Conservation (phyloP, 179 eudicot genomes). For the Gypsophila paniculata region DNA sequence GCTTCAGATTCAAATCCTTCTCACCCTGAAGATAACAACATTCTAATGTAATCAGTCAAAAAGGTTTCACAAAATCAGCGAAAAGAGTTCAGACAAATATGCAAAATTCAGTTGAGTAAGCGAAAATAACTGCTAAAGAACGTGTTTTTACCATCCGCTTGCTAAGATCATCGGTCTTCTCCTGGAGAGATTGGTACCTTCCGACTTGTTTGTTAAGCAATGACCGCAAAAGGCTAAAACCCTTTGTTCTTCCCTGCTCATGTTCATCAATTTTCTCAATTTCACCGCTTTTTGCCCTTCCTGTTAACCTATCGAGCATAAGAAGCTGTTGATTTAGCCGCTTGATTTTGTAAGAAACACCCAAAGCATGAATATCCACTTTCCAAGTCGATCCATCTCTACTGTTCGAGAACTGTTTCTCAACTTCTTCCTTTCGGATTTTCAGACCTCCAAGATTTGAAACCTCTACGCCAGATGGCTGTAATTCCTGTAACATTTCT, state of each 20-base stretch:
- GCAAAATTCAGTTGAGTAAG: background rate
- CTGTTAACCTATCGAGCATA: slow-evolving; percentile 73
- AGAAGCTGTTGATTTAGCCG: slow-evolving; percentile 78
- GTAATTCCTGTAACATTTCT: slow-evolving; percentile 26
- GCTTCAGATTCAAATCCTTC: slow-evolving; percentile 33
- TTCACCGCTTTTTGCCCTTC: slow-evolving; percentile 49
- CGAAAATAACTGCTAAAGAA: background rate
- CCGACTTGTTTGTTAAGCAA: slow-evolving; percentile 74
- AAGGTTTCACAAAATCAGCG: background rate
- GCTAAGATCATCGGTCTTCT: slow-evolving; percentile 71
- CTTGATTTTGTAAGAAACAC: slow-evolving; percentile 86
- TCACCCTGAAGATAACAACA: slow-evolving; percentile 52
- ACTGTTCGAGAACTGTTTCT: slow-evolving; percentile 26
- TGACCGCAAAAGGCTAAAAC: slow-evolving; percentile 42
- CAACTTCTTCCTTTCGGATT: slow-evolving; percentile 26
- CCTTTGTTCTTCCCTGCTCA: slow-evolving; percentile 29
- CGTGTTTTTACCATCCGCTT: slow-evolving; percentile 64
- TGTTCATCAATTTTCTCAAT: slow-evolving; percentile 29
- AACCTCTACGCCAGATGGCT: slow-evolving; percentile 25
- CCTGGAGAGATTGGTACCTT: slow-evolving; percentile 81
- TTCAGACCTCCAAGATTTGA: slow-evolving; percentile 25
- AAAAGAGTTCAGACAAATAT: background rate
- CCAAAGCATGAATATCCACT: slow-evolving; percentile 82
- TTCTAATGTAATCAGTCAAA: background rate
- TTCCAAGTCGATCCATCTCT: slow-evolving; percentile 43